phyloP scores from a whole-genome alignment of 2,329 filamentous ascomycete species.

The Beauveria sp. region DNA sequence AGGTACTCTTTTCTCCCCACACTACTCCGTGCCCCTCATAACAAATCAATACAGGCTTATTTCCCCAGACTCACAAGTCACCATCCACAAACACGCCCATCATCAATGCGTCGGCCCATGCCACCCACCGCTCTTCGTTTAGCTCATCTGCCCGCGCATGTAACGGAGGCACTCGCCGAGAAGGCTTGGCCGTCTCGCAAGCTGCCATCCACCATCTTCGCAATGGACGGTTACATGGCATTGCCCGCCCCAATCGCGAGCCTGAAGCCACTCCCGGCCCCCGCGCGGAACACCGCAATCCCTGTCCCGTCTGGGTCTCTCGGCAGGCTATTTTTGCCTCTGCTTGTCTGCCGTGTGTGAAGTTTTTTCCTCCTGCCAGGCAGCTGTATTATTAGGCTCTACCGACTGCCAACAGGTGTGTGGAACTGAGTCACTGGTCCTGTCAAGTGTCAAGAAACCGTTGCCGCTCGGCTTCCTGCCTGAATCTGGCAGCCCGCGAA shows the following conservation, averaged over 20 bases:
- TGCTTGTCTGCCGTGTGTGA: neutral
- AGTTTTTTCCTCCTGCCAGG: neutral
- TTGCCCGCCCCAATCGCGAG: neutral
- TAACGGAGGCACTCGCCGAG: neutral
- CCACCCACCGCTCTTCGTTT: neutral
- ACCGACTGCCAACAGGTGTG: neutral
- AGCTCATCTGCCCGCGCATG: neutral
- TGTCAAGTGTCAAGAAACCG: neutral
- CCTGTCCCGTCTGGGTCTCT: neutral
- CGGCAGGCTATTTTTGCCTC: neutral
- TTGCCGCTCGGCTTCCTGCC: neutral
- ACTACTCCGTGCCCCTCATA: neutral
- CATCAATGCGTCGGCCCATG: neutral
- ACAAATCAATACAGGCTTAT: too few relatives aligned
- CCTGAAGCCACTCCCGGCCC: neutral
- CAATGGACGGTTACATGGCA: constrained; percentile 7
- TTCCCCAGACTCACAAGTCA: neutral
- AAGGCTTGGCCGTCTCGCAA: neutral
- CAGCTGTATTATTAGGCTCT: neutral
- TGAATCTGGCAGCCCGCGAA: neutral
- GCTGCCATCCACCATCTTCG: neutral
- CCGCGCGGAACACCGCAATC: neutral
- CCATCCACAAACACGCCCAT: neutral
- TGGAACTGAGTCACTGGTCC: neutral
- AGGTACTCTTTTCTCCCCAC: neutral